Evolutionary conservation across 768 basidiomycete species (phyloP).

Genomic region (Tricholoma hemisulphureum): DNA sequence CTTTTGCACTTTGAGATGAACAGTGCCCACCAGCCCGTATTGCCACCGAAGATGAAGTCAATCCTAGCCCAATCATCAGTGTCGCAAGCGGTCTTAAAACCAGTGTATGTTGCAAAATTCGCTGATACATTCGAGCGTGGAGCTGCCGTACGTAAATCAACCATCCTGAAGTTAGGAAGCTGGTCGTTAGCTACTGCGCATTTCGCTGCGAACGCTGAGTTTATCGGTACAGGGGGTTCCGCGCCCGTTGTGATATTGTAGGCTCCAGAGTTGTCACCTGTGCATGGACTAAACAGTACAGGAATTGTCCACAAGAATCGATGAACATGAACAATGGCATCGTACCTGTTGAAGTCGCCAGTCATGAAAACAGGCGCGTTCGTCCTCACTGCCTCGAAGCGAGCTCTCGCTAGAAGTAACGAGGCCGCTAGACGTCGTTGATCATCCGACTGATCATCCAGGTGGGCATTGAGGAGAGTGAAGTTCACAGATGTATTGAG

Average conservation of each 20-base stretch:
- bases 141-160: constrained; percentile 43
- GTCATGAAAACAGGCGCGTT: constrained; percentile 44
- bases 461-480: constrained; percentile 50
- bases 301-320: not conserved
- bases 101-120: constrained; percentile 52
- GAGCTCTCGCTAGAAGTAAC: constrained; percentile 47
- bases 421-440: constrained; percentile 53
- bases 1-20: not conserved
- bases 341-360: constrained; percentile 53
- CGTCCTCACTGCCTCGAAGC: constrained; percentile 44
- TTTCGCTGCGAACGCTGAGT: constrained; percentile 40
- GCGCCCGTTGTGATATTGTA: constrained; percentile 50
- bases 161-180: constrained; percentile 38
- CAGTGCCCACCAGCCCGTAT: constrained; percentile 40
- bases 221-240: constrained; percentile 37
- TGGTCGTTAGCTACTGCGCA: constrained; percentile 35
- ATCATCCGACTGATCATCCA: constrained; percentile 53
- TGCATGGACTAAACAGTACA: constrained; percentile 33
- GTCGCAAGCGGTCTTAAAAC: constrained; percentile 43
- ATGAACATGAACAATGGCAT: not conserved
- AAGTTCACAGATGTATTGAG: constrained; percentile 26
- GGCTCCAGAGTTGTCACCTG: constrained; percentile 45
- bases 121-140: constrained; percentile 42
- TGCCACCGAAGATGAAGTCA: constrained; percentile 55
- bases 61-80: constrained; percentile 40